Conservation (phyloP, 1,139 yeast genomes). For the Pichia sp. region DNA sequence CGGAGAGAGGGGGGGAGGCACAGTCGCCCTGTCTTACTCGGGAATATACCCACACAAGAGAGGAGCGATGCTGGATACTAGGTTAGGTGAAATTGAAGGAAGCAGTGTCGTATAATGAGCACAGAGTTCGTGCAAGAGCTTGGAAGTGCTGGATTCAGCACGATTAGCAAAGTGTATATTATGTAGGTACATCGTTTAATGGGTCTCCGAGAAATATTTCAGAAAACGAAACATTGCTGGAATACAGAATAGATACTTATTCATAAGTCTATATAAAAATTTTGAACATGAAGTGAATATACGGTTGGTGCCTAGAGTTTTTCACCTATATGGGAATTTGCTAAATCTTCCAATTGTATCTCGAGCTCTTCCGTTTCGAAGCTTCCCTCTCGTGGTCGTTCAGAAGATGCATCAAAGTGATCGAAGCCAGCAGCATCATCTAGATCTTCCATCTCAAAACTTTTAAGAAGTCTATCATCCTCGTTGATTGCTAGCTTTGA, state of each 20-base stretch:
- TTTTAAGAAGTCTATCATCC: constrained; percentile 3
- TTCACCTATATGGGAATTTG: not conserved
- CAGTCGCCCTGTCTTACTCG: not conserved
- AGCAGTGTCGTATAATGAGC: too few relatives aligned
- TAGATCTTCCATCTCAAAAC: constrained; percentile 13
- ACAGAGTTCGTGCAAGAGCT: too few relatives aligned
- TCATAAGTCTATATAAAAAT: not conserved
- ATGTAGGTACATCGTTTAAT: too few relatives aligned
- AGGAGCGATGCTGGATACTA: too few relatives aligned
- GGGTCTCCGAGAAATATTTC: too few relatives aligned
- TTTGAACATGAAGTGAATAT: not conserved
- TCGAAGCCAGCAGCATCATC: not conserved
- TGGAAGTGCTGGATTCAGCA: too few relatives aligned
- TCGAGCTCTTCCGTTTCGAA: constrained; percentile 9
- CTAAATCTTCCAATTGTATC: not conserved
- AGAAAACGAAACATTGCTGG: too few relatives aligned
- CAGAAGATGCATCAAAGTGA: not conserved
- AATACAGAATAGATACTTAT: too few relatives aligned
- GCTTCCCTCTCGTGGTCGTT: constrained; percentile 9
- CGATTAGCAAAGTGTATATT: too few relatives aligned
- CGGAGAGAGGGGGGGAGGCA: not conserved
- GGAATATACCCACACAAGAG: too few relatives aligned
- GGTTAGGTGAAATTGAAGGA: too few relatives aligned
- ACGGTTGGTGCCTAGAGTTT: not conserved
- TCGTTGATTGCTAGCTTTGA: not conserved